These are phyloP conservation scores for Globisporangium perplexum DNA, from an alignment of 352 stramenopile genomes.

Conservation along the genomic window DNA sequence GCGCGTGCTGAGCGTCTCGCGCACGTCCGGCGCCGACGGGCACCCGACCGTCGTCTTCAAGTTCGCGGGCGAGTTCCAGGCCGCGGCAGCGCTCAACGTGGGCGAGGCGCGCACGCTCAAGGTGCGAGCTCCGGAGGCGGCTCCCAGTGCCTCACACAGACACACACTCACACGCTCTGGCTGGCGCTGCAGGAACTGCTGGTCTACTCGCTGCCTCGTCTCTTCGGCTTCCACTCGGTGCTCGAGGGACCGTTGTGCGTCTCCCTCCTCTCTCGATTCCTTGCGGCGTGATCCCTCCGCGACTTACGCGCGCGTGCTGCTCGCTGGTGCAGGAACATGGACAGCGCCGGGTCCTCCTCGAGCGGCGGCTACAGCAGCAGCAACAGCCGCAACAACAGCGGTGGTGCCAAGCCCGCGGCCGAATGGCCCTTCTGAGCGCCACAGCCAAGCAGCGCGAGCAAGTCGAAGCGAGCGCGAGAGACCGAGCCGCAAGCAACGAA, in stretches of 20 bases:
- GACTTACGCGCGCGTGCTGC: not conserved
- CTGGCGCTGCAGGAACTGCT: constrained; percentile 69
- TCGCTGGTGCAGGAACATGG: constrained; percentile 32
- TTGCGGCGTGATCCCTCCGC: not conserved
- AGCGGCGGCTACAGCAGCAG: constrained; percentile 22
- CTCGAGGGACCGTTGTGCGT: constrained; percentile 68
- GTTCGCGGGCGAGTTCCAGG: constrained; percentile 41
- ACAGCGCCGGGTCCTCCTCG: constrained; percentile 29
- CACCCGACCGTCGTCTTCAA: constrained; percentile 55
- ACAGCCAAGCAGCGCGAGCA: not conserved
- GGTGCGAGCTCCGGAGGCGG: constrained; percentile 9
- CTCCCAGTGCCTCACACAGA: too few species aligned
- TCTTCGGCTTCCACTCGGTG: constrained; percentile 74
- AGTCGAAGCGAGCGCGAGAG: too few species aligned
- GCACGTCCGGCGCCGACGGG: constrained; percentile 31
- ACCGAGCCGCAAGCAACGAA: not conserved
- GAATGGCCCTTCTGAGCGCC: constrained; percentile 77
- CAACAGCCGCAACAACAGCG: constrained; percentile 16
- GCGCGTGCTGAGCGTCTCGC: constrained; percentile 44
- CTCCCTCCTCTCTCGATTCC: not conserved
- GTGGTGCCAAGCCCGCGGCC: constrained; percentile 33
- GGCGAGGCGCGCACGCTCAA: constrained; percentile 60
- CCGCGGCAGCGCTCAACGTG: constrained; percentile 49
- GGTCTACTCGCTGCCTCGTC: constrained; percentile 65
- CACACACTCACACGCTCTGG: too few species aligned